These are phyloP conservation scores for Verticillium isaacii DNA, from an alignment of 2,329 filamentous ascomycete genomes.

Conservation along the genomic window DNA sequence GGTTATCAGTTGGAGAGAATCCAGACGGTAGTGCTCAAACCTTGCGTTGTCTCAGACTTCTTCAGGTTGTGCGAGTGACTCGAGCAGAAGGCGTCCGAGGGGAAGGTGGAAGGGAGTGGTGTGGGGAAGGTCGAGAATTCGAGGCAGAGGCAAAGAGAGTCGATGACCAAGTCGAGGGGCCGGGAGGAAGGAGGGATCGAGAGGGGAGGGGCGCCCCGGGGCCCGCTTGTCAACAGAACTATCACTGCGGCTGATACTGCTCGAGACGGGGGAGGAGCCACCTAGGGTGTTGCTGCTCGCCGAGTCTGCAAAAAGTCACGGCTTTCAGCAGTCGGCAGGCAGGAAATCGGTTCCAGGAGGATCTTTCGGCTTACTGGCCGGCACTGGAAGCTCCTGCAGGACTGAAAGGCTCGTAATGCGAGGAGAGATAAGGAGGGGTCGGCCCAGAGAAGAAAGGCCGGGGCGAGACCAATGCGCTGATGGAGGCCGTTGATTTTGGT, in stretches of 20 bases:
- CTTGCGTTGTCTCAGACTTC: neutral
- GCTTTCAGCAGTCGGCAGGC: neutral
- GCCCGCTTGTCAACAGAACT: neutral
- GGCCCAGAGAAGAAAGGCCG: neutral
- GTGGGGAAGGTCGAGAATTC: neutral
- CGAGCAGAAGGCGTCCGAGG: neutral
- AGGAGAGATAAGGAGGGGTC: neutral
- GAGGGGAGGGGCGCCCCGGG: neutral
- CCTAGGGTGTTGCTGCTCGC: neutral
- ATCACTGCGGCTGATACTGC: neutral
- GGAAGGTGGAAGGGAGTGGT: neutral
- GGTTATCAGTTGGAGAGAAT: neutral
- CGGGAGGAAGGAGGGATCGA: conserved; percentile 1
- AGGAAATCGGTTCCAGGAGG: neutral
- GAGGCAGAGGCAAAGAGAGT: neutral
- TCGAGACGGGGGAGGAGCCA: neutral
- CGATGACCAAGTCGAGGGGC: neutral
- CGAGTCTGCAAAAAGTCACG: neutral
- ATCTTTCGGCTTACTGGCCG: neutral
- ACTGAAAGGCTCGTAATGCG: neutral
- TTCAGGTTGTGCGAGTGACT: neutral
- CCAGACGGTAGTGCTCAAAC: neutral
- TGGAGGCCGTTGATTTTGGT: too few relatives aligned
- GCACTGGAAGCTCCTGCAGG: neutral
- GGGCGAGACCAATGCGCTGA: too few relatives aligned